phyloP scores from a whole-genome alignment of 441 rosid genomes.

The Erodium chrysanthum region DNA sequence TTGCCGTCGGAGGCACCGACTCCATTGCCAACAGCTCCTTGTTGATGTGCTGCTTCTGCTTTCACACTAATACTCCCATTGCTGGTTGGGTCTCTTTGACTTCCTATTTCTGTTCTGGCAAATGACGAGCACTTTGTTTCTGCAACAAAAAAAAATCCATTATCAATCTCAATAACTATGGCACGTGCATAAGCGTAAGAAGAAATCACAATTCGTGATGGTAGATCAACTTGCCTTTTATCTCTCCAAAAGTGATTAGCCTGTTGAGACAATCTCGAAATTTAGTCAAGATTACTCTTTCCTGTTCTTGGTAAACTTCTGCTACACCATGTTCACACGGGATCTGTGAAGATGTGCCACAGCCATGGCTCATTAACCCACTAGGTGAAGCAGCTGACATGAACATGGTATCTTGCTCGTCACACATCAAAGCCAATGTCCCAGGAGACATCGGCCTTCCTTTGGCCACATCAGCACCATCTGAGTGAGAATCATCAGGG shows the following conservation, averaged over 20 bases:
- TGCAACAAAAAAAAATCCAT: slow-evolving; percentile 21
- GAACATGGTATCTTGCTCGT: slow-evolving; percentile 63
- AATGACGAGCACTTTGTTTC: slow-evolving; percentile 55
- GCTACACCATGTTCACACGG: slow-evolving; percentile 48
- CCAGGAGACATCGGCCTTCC: slow-evolving; percentile 89
- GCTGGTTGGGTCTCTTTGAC: slow-evolving; percentile 28
- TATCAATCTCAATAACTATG: slow-evolving; percentile 11
- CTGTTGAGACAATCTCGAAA: slow-evolving; percentile 80
- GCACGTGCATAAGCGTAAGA: slow-evolving; percentile 8
- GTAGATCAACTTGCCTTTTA: slow-evolving; percentile 55
- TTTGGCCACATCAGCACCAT: slow-evolving; percentile 46
- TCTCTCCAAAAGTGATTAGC: slow-evolving; percentile 77
- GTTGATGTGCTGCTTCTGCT: slow-evolving; percentile 38
- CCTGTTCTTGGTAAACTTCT: slow-evolving; percentile 71
- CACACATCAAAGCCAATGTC: slow-evolving; percentile 96
- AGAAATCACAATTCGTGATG: too few species aligned
- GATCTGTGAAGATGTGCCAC: slow-evolving; percentile 43
- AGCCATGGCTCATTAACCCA: slow-evolving; percentile 41
- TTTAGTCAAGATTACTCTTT: slow-evolving; percentile 60
- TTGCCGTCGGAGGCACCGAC: slow-evolving; percentile 23
- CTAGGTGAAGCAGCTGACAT: slow-evolving; percentile 55
- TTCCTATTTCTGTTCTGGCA: slow-evolving; percentile 48
- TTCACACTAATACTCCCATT: slow-evolving; percentile 24
- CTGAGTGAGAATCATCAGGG: slow-evolving; percentile 40
- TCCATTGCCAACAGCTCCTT: slow-evolving; percentile 35